These are phyloP conservation scores for Metschnikowia henanensis DNA, from an alignment of 805 yeast species.

Conservation along the genomic window DNA sequence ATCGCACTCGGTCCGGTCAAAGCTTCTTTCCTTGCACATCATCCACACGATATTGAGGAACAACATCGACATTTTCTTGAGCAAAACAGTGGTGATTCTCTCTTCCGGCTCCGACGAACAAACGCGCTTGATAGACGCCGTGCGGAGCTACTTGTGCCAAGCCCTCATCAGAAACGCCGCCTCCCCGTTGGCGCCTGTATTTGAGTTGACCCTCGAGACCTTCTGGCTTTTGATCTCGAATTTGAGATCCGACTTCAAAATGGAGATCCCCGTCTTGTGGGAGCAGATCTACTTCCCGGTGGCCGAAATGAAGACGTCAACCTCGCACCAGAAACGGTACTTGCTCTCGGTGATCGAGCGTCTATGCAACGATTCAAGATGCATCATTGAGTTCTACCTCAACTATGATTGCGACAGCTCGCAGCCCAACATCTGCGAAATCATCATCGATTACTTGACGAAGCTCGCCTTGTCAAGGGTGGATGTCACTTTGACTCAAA, in stretches of 20 bases:
- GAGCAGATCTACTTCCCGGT: constrained; percentile 94
- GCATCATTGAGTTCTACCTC: constrained; percentile 87
- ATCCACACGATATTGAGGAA: constrained; percentile 83
- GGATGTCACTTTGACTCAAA: constrained; percentile 70
- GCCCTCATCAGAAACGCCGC: constrained; percentile 91
- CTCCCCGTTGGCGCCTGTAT: constrained; percentile 86
- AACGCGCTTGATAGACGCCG: constrained; percentile 70
- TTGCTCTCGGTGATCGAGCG: constrained; percentile 78
- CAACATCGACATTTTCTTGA: constrained; percentile 77
- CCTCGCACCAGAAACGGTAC: constrained; percentile 90
- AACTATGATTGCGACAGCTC: constrained; percentile 92
- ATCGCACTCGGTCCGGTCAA: constrained; percentile 90
- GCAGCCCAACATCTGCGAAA: constrained; percentile 84
- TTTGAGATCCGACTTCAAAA: constrained; percentile 82
- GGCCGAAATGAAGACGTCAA: constrained; percentile 86
- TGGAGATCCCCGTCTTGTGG: constrained; percentile 91
- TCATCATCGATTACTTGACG: constrained; percentile 74
- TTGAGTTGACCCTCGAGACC: constrained; percentile 87
- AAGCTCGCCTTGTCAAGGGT: constrained; percentile 68
- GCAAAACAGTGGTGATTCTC: constrained; percentile 53
- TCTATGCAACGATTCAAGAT: constrained; percentile 83
- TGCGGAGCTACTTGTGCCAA: constrained; percentile 80
- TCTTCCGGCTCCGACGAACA: constrained; percentile 50
- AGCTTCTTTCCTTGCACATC: constrained; percentile 82
- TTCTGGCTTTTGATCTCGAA: constrained; percentile 87